These are phyloP conservation scores for Cordyceps fumosorosea DNA, from an alignment of 2,329 filamentous ascomycete genomes.

Conservation along the genomic window DNA sequence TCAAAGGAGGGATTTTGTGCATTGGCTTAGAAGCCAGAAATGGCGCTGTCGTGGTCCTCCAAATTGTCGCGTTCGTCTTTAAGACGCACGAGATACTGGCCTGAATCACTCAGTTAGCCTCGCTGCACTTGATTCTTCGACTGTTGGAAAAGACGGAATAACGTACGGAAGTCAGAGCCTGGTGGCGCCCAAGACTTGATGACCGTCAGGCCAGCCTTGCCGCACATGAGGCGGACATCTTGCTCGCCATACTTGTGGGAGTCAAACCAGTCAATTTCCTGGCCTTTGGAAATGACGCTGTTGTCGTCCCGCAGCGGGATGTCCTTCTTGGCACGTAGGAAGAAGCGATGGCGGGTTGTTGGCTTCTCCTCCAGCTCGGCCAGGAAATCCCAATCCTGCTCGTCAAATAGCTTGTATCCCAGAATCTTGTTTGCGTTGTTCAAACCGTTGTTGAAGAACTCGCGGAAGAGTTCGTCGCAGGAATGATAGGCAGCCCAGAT, in stretches of 20 bases:
- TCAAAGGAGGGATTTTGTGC: background rate
- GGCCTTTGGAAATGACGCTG: conserved; percentile 23
- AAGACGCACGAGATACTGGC: conserved; percentile 31
- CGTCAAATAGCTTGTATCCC: conserved; percentile 27
- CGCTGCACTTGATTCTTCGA: background rate
- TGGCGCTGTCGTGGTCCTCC: conserved; percentile 33
- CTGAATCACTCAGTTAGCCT: conserved; percentile 17
- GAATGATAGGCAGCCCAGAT: conserved; percentile 36
- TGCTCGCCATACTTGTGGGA: conserved; percentile 35
- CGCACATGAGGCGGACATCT: conserved; percentile 33
- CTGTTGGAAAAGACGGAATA: background rate
- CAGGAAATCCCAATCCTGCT: conserved; percentile 32
- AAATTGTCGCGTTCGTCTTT: conserved; percentile 23
- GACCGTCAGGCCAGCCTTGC: conserved; percentile 31
- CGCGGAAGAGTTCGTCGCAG: conserved; percentile 27
- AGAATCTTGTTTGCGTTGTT: conserved; percentile 30
- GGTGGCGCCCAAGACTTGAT: conserved; percentile 30
- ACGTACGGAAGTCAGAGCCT: conserved; percentile 33
- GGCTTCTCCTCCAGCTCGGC: conserved; percentile 30
- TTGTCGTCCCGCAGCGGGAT: conserved; percentile 22
- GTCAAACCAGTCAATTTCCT: conserved; percentile 38
- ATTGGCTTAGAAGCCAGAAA: conserved; percentile 21
- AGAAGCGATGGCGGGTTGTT: conserved; percentile 34
- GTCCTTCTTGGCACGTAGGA: conserved; percentile 29
- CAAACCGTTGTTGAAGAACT: conserved; percentile 35